Evolutionary conservation across 441 rosid genomes (phyloP), one percentile per base, ranked within the genome.

Genomic region (Pelargonium cotyledonis): DNA sequence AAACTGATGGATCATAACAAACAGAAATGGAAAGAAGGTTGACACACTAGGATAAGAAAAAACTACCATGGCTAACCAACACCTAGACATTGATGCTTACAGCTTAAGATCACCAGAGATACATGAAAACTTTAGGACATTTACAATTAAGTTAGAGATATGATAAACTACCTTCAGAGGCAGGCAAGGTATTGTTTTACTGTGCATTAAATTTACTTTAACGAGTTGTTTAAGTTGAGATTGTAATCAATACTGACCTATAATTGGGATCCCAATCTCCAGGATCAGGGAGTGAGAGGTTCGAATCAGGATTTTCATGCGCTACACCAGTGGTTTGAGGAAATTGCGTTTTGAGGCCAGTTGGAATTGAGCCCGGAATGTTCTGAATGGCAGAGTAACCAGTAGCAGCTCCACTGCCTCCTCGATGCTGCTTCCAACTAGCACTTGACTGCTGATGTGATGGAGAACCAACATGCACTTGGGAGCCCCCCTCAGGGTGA

Each of bases 211-310:
- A 60, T 3, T 11, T 60, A 21, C 16, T 60, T 14, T 23, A 60
- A 60, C 35, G 53, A 51, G 1, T 15, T 63, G 6, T 2, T 10
- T 12, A 53, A 62, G 18, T 40, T 55, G 10, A 66, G 5, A 72
- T 41, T 38, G 70, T 19, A 68, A 47, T 41, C 64, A 15, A 51
- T 67, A 65, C 83, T 75, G 78, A 87, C 99, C 99, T 93, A 87
- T 91, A 96, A 83, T 88, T 89, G 43, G 99, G 99, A 86, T 96
- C 99, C 99, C 99, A 96, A 69, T 96, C 98, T 75, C 97, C 96
- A 16, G 99, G 98, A 83, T 88, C 89, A 70, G 97, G 98, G 72
- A 89, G 75, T 26, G 89, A 86, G 68, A 71, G 61, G 70, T 84
- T 79, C 41, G 81, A 65, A 76, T 88, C 88, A 58, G 81, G 68